Evolutionary conservation across 148 eudicot species (phyloP).

Genomic region (Arctostaphylos glauca): DNA sequence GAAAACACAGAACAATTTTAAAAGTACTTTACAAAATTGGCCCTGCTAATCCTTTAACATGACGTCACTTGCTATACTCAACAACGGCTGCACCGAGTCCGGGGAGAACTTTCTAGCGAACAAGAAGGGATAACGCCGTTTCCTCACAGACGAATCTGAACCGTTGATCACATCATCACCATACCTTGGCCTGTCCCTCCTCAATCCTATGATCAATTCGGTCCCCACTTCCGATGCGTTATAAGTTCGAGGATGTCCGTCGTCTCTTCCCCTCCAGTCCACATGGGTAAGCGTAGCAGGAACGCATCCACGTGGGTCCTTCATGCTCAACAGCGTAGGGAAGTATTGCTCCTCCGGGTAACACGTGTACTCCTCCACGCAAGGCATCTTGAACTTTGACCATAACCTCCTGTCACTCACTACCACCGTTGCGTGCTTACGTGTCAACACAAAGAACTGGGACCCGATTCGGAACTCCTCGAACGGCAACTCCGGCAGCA

Average conservation of each 20-base stretch:
- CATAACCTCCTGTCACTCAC: constrained; percentile 52
- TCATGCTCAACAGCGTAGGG: constrained; percentile 62
- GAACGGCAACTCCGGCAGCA: constrained; percentile 61
- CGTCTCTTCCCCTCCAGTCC: constrained; percentile 64
- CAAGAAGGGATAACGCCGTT: constrained; percentile 59
- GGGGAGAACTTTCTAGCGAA: constrained; percentile 81
- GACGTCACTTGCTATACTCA: constrained; percentile 48
- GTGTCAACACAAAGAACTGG: constrained; percentile 69
- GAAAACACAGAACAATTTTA: neutral
- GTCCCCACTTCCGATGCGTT: constrained; percentile 45
- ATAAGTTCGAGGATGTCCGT: constrained; percentile 75
- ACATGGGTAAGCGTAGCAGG: constrained; percentile 81
- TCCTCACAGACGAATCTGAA: constrained; percentile 33
- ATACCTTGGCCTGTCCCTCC: constrained; percentile 53
- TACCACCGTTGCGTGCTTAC: constrained; percentile 59
- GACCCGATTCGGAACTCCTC: constrained; percentile 74
- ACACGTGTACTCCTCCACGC: constrained; percentile 45
- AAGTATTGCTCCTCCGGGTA: constrained; percentile 95
- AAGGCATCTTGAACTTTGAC: constrained; percentile 65
- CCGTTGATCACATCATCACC: constrained; percentile 42
- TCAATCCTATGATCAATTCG: constrained; percentile 47
- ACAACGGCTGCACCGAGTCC: constrained; percentile 42
- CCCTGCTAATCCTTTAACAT: constrained; percentile 52
- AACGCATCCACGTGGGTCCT: constrained; percentile 58
- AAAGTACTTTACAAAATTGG: neutral